These are phyloP conservation scores for Rhodocollybia butyracea DNA, from an alignment of 768 basidiomycete genomes.

Conservation along the genomic window DNA sequence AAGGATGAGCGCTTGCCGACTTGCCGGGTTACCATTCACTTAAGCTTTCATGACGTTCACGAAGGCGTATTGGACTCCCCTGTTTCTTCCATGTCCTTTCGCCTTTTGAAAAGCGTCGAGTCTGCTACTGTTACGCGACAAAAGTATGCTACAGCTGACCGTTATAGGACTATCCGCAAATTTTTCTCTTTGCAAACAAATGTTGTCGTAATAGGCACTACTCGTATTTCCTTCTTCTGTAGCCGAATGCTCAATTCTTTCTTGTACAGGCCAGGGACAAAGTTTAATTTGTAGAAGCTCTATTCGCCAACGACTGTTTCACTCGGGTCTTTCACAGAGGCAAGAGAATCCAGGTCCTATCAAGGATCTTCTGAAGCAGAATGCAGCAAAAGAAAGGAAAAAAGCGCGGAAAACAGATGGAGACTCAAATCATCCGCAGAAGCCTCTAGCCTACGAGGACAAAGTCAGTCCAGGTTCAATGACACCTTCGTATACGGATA, in stretches of 20 bases:
- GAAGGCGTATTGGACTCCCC: background rate
- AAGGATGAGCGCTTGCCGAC: background rate
- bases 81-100: background rate
- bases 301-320: background rate
- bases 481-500: too few relatives aligned
- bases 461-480: too few relatives aligned
- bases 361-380: background rate
- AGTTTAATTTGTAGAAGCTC: background rate
- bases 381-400: background rate
- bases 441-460: background rate
- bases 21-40: background rate
- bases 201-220: background rate
- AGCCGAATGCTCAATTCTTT: background rate
- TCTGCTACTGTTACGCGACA: background rate
- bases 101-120: background rate
- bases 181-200: conserved; percentile 46
- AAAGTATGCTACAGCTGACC: conserved; percentile 15
- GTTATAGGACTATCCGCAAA: conserved; percentile 54
- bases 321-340: conserved; percentile 5
- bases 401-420: background rate
- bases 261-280: background rate
- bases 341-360: conserved; percentile 1
- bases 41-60: background rate
- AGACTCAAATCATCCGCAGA: background rate
- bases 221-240: background rate